Conservation (phyloP, 202 grass and related monocot genomes). For the Miscanthus sacchariflorus region DNA sequence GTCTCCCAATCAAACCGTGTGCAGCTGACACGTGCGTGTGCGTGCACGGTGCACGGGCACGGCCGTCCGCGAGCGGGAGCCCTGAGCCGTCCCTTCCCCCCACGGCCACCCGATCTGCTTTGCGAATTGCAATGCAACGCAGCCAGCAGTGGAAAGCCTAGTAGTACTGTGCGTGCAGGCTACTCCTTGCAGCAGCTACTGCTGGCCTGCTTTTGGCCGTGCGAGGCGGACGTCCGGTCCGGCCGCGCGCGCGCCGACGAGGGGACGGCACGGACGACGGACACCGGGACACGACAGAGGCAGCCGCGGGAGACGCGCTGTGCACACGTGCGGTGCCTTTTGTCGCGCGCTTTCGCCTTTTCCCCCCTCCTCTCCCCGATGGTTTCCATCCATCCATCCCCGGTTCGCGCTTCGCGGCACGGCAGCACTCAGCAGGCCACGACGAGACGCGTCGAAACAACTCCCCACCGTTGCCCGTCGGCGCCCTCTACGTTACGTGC, state of each 20-base stretch:
- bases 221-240: neutral
- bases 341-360: neutral
- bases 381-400: too few species aligned
- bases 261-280: neutral
- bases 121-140: too few species aligned
- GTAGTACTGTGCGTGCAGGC: too few species aligned
- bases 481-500: conserved; percentile 25
- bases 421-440: neutral
- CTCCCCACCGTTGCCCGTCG: conserved; percentile 28
- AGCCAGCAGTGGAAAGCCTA: too few species aligned
- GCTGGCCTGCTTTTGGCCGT: neutral
- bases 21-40: conserved; percentile 8
- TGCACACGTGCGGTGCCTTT: conserved; percentile 44
- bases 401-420: too few species aligned
- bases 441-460: conserved; percentile 30
- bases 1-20: neutral
- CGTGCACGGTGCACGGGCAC: neutral
- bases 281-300: neutral
- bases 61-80: neutral
- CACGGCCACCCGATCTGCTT: neutral
- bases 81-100: neutral
- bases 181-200: neutral
- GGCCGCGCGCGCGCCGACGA: conserved; percentile 13
- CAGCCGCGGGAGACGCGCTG: neutral
- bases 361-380: neutral